phyloP scores from a whole-genome alignment of 176 grass and related monocot genomes.

The Rhynchospora tenuis region DNA sequence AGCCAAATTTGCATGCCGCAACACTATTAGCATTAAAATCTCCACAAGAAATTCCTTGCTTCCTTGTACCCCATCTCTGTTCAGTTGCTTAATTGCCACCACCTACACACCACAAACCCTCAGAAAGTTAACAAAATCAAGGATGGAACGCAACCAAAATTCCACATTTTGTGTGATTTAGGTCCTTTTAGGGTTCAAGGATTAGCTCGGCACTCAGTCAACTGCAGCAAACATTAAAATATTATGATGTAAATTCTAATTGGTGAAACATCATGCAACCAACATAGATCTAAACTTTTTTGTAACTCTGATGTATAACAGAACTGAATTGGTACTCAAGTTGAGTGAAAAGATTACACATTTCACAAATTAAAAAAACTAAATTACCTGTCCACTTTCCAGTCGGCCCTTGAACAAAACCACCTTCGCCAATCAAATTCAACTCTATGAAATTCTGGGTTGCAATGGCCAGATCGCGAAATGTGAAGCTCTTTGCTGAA shows the following conservation, averaged over 20 bases:
- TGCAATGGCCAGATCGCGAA: slow-evolving; percentile 66
- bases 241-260: neutral
- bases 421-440: slow-evolving; percentile 84
- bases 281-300: neutral
- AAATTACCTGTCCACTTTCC: slow-evolving; percentile 46
- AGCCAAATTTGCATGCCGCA: slow-evolving; percentile 70
- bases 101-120: slow-evolving; percentile 33
- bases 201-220: neutral
- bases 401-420: slow-evolving; percentile 86
- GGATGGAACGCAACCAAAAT: neutral
- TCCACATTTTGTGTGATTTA: neutral
- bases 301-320: neutral
- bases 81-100: slow-evolving; percentile 91
- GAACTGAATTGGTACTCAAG: neutral
- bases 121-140: neutral
- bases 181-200: neutral
- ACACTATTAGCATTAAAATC: slow-evolving; percentile 78
- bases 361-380: neutral
- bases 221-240: neutral
- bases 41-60: slow-evolving; percentile 90
- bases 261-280: neutral
- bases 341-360: neutral
- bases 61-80: slow-evolving; percentile 59
- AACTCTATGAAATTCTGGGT: slow-evolving; percentile 67
- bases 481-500: slow-evolving; percentile 73